Percentiles rank a stretch among this genome's conserved stretches.
These are phyloP conservation scores for Novymonas esmeraldas DNA, from an alignment of 208 protist species.

Conservation along the genomic window DNA sequence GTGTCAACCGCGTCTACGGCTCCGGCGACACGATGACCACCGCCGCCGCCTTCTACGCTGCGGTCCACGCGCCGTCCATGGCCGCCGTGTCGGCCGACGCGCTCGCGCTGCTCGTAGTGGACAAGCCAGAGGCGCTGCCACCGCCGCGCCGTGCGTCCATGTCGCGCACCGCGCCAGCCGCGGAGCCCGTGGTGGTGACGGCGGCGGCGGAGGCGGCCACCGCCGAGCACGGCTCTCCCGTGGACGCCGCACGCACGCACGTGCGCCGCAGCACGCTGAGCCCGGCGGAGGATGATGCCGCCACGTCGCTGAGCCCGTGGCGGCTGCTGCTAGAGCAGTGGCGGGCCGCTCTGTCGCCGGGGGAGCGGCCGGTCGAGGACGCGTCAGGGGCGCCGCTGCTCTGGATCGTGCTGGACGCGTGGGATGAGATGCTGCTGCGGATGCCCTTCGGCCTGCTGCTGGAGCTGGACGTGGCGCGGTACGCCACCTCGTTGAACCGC, in stretches of 20 bases:
- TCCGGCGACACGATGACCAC: not conserved
- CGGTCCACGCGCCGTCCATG: not conserved
- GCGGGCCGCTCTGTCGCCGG: constrained; percentile 22
- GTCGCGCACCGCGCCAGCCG: not conserved
- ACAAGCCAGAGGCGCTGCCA: too few species aligned
- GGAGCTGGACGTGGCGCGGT: constrained; percentile 36
- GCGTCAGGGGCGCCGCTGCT: constrained; percentile 35
- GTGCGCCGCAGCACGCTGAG: not conserved
- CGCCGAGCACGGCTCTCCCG: not conserved
- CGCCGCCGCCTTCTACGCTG: constrained; percentile 3
- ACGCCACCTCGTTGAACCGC: constrained; percentile 48
- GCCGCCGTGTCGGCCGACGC: not conserved
- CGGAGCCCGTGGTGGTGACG: not conserved
- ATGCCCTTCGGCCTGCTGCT: constrained; percentile 63
- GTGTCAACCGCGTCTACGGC: too few species aligned
- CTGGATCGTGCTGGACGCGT: constrained; percentile 68
- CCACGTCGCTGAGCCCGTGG: too few species aligned
- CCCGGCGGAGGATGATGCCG: too few species aligned
- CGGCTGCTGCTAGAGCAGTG: constrained; percentile 22
- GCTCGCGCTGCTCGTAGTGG: constrained; percentile 2
- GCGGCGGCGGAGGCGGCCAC: too few species aligned
- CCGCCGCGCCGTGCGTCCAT: not conserved
- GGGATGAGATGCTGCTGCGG: constrained; percentile 64
- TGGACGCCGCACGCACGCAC: not conserved
- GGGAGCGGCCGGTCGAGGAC: constrained; percentile 28